Base-by-base conservation (phyloP, 352 stramenopile genomes). In the Aphanomyces cochlioides region DNA sequence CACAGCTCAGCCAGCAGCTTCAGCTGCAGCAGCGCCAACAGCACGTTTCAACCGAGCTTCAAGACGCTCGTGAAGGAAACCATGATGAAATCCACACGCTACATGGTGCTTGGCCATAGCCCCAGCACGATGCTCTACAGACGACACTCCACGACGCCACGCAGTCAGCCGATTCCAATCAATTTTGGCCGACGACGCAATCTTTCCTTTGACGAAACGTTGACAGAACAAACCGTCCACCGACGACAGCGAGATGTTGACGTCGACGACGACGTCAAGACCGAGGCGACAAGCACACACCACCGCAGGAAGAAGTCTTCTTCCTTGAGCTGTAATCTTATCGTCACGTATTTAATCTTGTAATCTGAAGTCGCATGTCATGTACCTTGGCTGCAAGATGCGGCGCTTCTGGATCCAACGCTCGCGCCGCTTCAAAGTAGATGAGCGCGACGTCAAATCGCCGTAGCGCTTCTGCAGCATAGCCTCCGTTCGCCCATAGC, bases 91-190 rank as follows among this genome's bases (percentile, higher is more conserved):
- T 58, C 50, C 7, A 40, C 34, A 41, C 37, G 57, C 10, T 66
- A 48, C 57, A 66, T 34, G 5, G 57, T 61, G 28, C 54, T 61
- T 7, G 37, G 34, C 54, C 39, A 13, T 1, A 64, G 56, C 56
- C 56, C 36, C 17, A 8, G 10, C 6, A 37, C 47, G 38, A 37
- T 47, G 37, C 10, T 34, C 34, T 36, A 7, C 34, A 40, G 13
- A 6, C 7, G 13, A 19, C 40, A 53, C 59, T 56, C 38, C n/a
- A 6, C 38, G 7, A 47, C n/a, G 38, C 37, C 59, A 5, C 19
- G 8, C 19, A 67, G 59, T 28, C 59, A 67, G 40, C 59, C 59
- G 38, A 67, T 67, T 28, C 19, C 59, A 12, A 67, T 67, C 41
- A 19, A 67, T 10, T 67, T 67, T 67, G 59, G 59, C 17, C 59